Evolutionary conservation across 345 rosid genomes (phyloP).

Genomic region (Sapria himalayana): DNA sequence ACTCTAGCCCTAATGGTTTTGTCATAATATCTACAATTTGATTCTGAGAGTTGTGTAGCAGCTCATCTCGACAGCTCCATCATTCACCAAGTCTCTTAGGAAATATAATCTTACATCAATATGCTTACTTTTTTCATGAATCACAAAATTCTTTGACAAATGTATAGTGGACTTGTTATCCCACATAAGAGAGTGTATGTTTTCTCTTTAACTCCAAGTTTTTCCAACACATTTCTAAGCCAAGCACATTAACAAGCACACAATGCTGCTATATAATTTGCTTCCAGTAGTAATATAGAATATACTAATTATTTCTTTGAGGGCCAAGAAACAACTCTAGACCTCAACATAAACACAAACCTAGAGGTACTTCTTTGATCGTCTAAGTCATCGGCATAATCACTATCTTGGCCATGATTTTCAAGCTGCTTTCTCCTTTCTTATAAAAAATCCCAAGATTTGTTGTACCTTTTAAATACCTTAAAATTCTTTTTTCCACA

Average conservation of each 20-base stretch:
- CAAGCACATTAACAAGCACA: too few species aligned
- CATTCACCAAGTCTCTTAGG: constrained; percentile 3
- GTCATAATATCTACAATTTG: constrained; percentile 1
- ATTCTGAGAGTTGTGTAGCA: not conserved
- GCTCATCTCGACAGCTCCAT: not conserved
- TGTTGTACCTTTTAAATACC: not conserved
- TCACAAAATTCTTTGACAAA: not conserved
- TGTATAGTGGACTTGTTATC: not conserved
- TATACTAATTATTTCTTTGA: too few species aligned
- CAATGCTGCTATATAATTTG: too few species aligned
- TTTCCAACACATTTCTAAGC: too few species aligned
- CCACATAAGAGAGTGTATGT: too few species aligned
- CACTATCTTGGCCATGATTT: too few species aligned
- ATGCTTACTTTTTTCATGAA: not conserved
- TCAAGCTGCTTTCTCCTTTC: not conserved
- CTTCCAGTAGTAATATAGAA: too few species aligned
- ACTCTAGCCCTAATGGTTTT: not conserved
- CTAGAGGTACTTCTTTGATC: too few species aligned
- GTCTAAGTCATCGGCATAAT: too few species aligned
- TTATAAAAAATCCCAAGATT: not conserved
- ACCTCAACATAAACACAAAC: too few species aligned
- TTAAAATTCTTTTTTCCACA: not conserved
- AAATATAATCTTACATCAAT: not conserved
- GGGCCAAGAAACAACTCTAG: too few species aligned
- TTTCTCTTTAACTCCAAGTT: too few species aligned